phyloP scores from a whole-genome alignment of 1,284 basidiomycete species.

The Ceratorhiza oryzae-sativae region DNA sequence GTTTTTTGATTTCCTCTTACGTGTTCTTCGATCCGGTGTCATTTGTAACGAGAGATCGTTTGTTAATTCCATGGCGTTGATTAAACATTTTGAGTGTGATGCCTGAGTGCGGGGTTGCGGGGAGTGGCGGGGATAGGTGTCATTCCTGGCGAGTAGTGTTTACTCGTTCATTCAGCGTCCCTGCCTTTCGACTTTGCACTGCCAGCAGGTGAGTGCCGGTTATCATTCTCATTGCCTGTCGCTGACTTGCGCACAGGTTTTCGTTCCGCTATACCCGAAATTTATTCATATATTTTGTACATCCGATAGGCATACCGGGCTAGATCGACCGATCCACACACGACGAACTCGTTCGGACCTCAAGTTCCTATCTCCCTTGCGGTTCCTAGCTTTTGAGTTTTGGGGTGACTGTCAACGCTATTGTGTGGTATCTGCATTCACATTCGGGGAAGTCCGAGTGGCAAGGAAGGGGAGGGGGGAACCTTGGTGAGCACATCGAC shows the following conservation, averaged over 20 bases:
- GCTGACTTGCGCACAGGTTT: neutral
- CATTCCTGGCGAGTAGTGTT: neutral
- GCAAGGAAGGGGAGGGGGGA: neutral
- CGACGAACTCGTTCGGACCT: neutral
- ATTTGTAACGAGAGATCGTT: slow-evolving; percentile 33
- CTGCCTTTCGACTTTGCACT: too few species aligned
- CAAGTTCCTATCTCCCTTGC: neutral
- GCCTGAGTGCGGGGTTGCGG: neutral
- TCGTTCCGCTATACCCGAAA: neutral
- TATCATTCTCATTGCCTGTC: neutral
- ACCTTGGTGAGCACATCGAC: neutral
- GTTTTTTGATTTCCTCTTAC: slow-evolving; percentile 19
- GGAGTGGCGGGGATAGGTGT: neutral
- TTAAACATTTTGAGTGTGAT: slow-evolving; percentile 9
- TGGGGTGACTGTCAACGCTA: neutral
- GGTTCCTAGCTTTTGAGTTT: neutral
- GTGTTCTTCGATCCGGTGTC: slow-evolving; percentile 21
- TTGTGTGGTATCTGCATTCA: neutral
- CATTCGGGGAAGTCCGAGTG: neutral
- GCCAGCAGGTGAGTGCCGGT: neutral
- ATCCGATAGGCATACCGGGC: neutral
- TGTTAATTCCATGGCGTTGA: slow-evolving; percentile 31
- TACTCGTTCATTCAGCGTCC: too few species aligned
- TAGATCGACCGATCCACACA: neutral
- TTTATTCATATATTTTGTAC: neutral